Base-by-base conservation (phyloP, 805 yeast species). In the Starmerella cellae region DNA sequence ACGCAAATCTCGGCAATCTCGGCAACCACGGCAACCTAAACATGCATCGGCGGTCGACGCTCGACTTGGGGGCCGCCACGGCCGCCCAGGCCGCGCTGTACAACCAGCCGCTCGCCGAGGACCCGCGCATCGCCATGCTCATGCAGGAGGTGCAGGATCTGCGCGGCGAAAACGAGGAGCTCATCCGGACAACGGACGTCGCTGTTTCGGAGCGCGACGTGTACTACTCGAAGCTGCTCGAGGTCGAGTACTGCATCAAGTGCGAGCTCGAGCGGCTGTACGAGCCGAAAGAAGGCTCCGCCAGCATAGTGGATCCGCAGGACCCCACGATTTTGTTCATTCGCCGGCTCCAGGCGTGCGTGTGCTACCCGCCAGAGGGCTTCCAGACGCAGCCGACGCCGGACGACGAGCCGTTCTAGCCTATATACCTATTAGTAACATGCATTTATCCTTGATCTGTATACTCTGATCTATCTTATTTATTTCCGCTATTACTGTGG, bases 161-260 rank as follows among this genome's bases (percentile, higher is more conserved):
- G 10, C 34, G 21, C 21, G 8, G 6, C 9, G 34, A 16, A 17
- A 18, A 8, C 16, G 16, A 5, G 5, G 21, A 31, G 34, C 20
- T 31, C 21, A 11, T 21, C 8, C 19, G 16, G 10, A 31, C 14
- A 4, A 16, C 13, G 4, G 74, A 78, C 13, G 71, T 78, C 18
- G 81, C 77, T 38, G 73, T 77, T 13, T 64, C 83, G 38, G 68
- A 91, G 59, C 74, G 97, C 48, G 81, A 82, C 59, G 84, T 88
- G 55, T 91, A 91, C 60, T 88, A 82, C 63, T 77, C 80, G 55
- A 91, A 88, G 62, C 66, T 91, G 41, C 71, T 95, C 49, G 94
- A 82, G 45, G 82, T 91, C 43, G 98, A 91, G 60, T 74, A 83
- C 22, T 62, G 87, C 37, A 72, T 79, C 21, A 84, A 80, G 55